These are phyloP conservation scores for Mentha longifolia DNA, from an alignment of 257 asterid species.

Conservation along the genomic window DNA sequence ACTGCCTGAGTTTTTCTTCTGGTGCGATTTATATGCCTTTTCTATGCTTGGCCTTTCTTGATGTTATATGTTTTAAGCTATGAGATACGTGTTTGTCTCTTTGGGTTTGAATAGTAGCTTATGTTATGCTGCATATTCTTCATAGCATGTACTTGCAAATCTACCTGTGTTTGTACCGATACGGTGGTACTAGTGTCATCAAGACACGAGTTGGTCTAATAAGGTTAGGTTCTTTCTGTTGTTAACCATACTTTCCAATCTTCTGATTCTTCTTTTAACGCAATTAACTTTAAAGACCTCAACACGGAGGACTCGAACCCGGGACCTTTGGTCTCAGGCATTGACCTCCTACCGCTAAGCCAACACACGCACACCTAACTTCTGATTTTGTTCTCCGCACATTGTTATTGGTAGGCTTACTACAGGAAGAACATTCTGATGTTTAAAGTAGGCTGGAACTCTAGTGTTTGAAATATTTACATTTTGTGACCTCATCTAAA, in stretches of 20 bases:
- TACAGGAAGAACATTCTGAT: neutral
- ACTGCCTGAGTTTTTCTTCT: constrained; percentile 67
- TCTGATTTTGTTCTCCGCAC: neutral
- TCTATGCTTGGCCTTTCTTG: constrained; percentile 3
- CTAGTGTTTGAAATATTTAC: neutral
- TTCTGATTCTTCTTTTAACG: neutral
- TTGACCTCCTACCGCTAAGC: no score
- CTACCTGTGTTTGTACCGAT: neutral
- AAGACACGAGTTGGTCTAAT: neutral
- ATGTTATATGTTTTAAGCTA: neutral
- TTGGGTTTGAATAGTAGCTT: neutral
- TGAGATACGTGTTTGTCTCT: neutral
- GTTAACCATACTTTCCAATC: neutral
- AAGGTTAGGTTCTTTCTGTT: neutral
- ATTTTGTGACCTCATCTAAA: neutral
- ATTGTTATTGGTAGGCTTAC: neutral
- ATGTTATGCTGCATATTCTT: constrained; percentile 8
- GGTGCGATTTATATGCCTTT: constrained; percentile 47
- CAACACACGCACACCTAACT: no score
- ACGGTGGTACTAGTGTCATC: neutral
- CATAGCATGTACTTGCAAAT: constrained; percentile 12
- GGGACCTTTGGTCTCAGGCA: no score
- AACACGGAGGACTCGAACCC: no score
- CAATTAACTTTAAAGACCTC: no score
- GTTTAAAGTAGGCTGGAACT: neutral